phyloP scores from a whole-genome alignment of 352 stramenopile species.

The Phytopythium kandeliae region DNA sequence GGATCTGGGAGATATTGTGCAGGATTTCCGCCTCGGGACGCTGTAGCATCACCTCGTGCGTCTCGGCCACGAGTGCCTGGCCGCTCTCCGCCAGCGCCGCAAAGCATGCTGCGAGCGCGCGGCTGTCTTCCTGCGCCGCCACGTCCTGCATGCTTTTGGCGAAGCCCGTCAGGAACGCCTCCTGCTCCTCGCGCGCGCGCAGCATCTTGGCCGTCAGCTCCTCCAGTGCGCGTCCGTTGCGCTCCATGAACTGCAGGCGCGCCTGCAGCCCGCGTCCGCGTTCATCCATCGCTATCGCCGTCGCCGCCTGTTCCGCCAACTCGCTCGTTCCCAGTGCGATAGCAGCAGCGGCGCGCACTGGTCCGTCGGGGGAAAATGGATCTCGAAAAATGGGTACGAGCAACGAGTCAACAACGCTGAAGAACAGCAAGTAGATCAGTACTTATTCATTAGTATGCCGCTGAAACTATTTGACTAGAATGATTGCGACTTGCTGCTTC shows the following conservation, averaged over 20 bases:
- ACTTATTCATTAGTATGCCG: too few relatives aligned
- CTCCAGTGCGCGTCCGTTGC: constrained; percentile 66
- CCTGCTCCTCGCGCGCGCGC: constrained; percentile 56
- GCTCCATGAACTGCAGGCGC: constrained; percentile 80
- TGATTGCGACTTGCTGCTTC: too few relatives aligned
- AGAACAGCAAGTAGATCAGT: too few relatives aligned
- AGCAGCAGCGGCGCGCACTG: too few relatives aligned
- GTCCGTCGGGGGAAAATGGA: too few relatives aligned
- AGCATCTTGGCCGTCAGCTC: constrained; percentile 68
- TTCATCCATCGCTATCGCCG: constrained; percentile 32
- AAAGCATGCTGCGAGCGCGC: constrained; percentile 43
- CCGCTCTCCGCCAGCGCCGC: constrained; percentile 36
- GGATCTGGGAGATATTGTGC: constrained; percentile 62
- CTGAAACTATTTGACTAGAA: too few relatives aligned
- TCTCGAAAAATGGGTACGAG: too few relatives aligned
- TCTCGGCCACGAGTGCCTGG: constrained; percentile 52
- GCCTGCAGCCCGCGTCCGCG: constrained; percentile 33
- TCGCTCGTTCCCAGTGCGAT: too few relatives aligned
- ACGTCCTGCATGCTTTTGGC: constrained; percentile 57
- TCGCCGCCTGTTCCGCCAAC: not conserved
- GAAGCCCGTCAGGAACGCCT: constrained; percentile 50
- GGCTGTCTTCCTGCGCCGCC: constrained; percentile 47
- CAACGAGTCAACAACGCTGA: too few relatives aligned
- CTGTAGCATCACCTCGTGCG: constrained; percentile 72
- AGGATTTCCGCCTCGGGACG: constrained; percentile 65